Evolutionary conservation across 1,139 yeast genomes (phyloP).

Genomic region (Zygosaccharomyces sapae): DNA sequence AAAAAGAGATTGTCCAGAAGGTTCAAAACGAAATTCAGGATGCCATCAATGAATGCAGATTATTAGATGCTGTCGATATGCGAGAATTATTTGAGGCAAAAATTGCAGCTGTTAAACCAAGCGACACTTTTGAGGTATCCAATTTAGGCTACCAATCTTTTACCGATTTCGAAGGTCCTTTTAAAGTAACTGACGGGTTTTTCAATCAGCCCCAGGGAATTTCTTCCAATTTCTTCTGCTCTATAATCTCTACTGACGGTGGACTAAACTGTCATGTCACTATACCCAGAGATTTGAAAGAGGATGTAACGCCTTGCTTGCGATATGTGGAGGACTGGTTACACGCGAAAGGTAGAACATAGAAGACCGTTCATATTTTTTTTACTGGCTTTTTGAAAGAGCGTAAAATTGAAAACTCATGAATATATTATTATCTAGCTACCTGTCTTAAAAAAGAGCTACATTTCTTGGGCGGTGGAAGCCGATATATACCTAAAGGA

Average conservation of each 20-base stretch:
- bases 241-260: slow-evolving; percentile 28
- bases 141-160: slow-evolving; percentile 31
- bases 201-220: slow-evolving; percentile 32
- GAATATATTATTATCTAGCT: too few species aligned
- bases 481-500: too few species aligned
- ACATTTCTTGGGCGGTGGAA: too few species aligned
- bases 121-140: slow-evolving; percentile 32
- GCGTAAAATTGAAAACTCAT: too few species aligned
- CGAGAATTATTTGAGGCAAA: slow-evolving; percentile 21
- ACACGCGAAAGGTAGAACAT: not conserved
- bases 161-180: slow-evolving; percentile 11
- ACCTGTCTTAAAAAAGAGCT: too few species aligned
- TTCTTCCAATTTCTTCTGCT: slow-evolving; percentile 23
- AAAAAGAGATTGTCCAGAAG: slow-evolving; percentile 10
- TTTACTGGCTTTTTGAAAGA: too few species aligned
- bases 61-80: slow-evolving; percentile 26
- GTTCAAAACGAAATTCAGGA: slow-evolving; percentile 16
- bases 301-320: slow-evolving; percentile 10
- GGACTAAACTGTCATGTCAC: slow-evolving; percentile 27
- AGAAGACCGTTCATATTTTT: too few species aligned
- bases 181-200: slow-evolving; percentile 24
- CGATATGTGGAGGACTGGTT: slow-evolving; percentile 1
- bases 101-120: slow-evolving; percentile 20
- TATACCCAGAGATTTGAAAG: slow-evolving; percentile 20
- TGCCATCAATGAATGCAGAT: slow-evolving; percentile 21